Base-by-base conservation (phyloP, 116 monocot species). In the Papilionanthe hybrid region DNA sequence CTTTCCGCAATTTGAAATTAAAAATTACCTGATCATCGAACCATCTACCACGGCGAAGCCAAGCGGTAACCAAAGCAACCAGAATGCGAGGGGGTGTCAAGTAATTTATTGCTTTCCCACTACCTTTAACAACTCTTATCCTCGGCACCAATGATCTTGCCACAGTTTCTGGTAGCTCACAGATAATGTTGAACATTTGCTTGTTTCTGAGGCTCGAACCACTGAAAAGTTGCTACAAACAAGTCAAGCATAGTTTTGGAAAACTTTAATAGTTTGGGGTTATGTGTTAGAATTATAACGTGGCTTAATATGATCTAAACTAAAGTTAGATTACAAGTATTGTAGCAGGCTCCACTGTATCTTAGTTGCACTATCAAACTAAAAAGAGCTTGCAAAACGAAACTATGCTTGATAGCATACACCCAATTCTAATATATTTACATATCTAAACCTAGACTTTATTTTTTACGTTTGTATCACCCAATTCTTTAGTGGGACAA, bases 101-200 rank as follows among this genome's bases (percentile, higher is more conserved):
- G 78, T 97, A 97, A 78, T 97, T 94, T 44, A 97, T 84, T 63
- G 97, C 97, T 78, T 92, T 91, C 25, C 97, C 97, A 79, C 81
- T 97, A 69, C 97, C 97, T 79, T 92, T 97, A 5, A 94, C 91
- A 49, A 94, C 89, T 83, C 94, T 86, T 94, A 97, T 97, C 72
- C 92, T 87, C 72, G 97, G 97, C 20, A 90, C 97, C 80, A 97
- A 84, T 44, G 94, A 88, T 79, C 97, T 92, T 22, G 97, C 97
- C 42, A 97, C 97, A 48, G 97, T 97, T 84, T 97, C 94, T 25
- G 97, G 97, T 15, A 94, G 90, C 86, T 97, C 97, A 27, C 97
- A 97, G 47, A 97, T 97, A 69, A 97, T 91, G 81, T 97, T 97
- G 78, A 97, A 97, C 97, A 97, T 94, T 72, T 97, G 94, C 73